Base-by-base conservation (phyloP, 805 yeast species). In the Ogataea haglerorum region DNA sequence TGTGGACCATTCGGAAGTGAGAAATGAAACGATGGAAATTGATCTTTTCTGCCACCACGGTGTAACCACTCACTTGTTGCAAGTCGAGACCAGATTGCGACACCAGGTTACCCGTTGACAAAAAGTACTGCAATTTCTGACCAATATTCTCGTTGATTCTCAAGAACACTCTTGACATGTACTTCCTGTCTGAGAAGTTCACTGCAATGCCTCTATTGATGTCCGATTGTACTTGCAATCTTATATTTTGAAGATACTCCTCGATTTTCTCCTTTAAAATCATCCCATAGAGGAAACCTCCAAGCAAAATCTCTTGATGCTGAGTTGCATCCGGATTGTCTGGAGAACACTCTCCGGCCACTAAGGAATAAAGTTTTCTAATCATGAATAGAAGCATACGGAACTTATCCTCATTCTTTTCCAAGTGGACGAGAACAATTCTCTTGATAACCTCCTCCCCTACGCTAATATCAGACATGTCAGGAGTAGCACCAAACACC, bases 271-370 rank as follows among this genome's bases (percentile, higher is more conserved):
- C 99, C 64, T 93, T 93, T 57, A 93, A 65, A 51, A 93, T 91
- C 95, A 90, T 90, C 52, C 97, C 97, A 55, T 88, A 93, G 40
- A 93, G 72, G 76, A 93, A 87, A 12, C 99, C 99, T 49, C 98
- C 98, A 42, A 93, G 74, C 48, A 93, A 68, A 23, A 93, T 86
- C 68, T 93, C 99, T 68, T 93, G 99, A 72, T 93, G 97, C 72
- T 93, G 99, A 8, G 96, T 87, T 36, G 98, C 95, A 81, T 93
- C 99, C 61, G 99, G 99, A 68, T 93, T 93, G 65, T 93, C 99
- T 13, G 96, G 91, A 38, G 90, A 71, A 65, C 97, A 91, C 61
- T 91, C 96, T 46, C 97, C 97, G 26, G 96, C 96, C 32, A 91
- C 98, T 49, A 93, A 74, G 0, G 98, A 76, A 63, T 93, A 93